Evolutionary conservation across 1,139 yeast genomes (phyloP).

Genomic region (Starmera stellimalicola): DNA sequence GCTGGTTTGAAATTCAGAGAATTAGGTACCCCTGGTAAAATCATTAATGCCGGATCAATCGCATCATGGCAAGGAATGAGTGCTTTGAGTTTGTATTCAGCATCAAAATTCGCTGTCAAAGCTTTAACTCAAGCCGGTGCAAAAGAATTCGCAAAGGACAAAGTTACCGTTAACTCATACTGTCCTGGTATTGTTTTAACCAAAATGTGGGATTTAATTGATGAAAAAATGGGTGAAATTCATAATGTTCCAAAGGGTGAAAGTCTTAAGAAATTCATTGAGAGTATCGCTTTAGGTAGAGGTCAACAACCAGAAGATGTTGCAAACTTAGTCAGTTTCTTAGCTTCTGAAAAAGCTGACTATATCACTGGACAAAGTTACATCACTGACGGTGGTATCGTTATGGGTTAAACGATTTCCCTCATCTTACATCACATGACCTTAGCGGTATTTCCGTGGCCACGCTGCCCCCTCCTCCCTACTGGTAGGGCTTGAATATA

Average conservation of each 20-base stretch:
- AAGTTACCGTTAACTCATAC: slow-evolving; percentile 22
- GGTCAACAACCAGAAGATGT: slow-evolving; percentile 20
- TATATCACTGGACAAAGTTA: slow-evolving; percentile 36
- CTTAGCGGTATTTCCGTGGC: too few relatives aligned
- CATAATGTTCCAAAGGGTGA: slow-evolving; percentile 17
- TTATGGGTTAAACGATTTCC: too few relatives aligned
- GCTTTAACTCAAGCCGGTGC: slow-evolving; percentile 24
- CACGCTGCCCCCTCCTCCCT: too few relatives aligned
- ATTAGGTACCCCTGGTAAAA: slow-evolving; percentile 20
- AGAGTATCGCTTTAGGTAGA: slow-evolving; percentile 18
- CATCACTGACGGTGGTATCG: slow-evolving; percentile 32
- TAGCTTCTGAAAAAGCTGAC: slow-evolving; percentile 30
- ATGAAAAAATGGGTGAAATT: slow-evolving; percentile 15
- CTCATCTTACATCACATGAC: too few relatives aligned
- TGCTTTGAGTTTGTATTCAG: slow-evolving; percentile 18
- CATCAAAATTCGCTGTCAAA: slow-evolving; percentile 23
- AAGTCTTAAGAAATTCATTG: slow-evolving; percentile 13
- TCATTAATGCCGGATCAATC: slow-evolving; percentile 23
- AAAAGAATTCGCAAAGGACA: slow-evolving; percentile 18
- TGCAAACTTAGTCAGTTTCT: slow-evolving; percentile 21
- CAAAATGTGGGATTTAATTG: slow-evolving; percentile 22
- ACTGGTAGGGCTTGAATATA: too few relatives aligned
- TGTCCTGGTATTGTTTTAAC: slow-evolving; percentile 24
- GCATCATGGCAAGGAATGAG: slow-evolving; percentile 18
- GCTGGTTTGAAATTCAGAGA: slow-evolving; percentile 21